These are phyloP conservation scores for Clathrus columnatus DNA, from an alignment of 768 basidiomycete species.

Conservation along the genomic window DNA sequence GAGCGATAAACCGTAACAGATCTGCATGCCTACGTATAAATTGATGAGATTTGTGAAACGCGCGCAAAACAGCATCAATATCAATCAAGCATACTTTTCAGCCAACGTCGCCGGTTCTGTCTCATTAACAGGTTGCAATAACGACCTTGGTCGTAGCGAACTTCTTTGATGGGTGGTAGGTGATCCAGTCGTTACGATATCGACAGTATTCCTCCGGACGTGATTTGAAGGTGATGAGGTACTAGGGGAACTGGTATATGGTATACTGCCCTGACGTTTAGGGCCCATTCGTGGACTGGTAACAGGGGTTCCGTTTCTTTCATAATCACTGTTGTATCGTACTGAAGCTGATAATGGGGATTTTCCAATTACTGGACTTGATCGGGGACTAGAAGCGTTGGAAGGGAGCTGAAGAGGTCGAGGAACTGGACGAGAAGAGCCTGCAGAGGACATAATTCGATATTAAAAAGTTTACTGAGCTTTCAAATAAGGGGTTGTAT, in stretches of 20 bases:
- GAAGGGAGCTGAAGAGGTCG: slow-evolving; percentile 7
- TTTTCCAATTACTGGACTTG: neutral
- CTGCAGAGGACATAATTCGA: neutral
- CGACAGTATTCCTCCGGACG: slow-evolving; percentile 8
- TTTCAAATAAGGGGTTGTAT: neutral
- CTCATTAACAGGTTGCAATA: neutral
- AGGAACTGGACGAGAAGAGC: slow-evolving; percentile 5
- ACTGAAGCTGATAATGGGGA: neutral
- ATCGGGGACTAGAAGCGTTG: neutral
- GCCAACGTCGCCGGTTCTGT: slow-evolving; percentile 46
- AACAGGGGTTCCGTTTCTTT: neutral
- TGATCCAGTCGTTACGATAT: slow-evolving; percentile 22
- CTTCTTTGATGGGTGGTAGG: slow-evolving; percentile 20
- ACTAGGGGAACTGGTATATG: slow-evolving; percentile 1
- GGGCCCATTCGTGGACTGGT: neutral
- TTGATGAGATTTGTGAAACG: neutral
- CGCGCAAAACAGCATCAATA: neutral
- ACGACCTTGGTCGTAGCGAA: neutral
- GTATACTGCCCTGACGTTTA: slow-evolving; percentile 5
- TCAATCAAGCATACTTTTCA: slow-evolving; percentile 49
- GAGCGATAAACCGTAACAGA: slow-evolving; percentile 74
- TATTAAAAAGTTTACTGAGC: neutral
- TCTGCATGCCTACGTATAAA: slow-evolving; percentile 58
- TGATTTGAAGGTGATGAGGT: neutral
- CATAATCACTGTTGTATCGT: neutral